phyloP scores from a whole-genome alignment of 78 protist genomes.

The Chrysochromulina tobinii region DNA sequence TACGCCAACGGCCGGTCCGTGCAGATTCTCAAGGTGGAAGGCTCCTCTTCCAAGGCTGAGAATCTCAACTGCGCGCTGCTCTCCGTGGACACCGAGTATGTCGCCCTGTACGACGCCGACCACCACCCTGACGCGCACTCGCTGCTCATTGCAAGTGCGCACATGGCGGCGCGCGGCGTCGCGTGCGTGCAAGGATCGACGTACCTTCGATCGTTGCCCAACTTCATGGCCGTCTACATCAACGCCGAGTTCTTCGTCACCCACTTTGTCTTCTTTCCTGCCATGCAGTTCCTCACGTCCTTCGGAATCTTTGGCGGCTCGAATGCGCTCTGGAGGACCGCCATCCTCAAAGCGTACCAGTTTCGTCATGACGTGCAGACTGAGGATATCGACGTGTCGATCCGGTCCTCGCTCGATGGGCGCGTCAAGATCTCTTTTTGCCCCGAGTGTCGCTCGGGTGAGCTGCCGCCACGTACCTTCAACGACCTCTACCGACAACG shows the following conservation, averaged over 20 bases:
- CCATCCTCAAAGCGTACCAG: background rate
- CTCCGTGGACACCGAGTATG: background rate
- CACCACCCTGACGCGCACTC: constrained; percentile 24
- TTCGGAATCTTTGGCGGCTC: constrained; percentile 11
- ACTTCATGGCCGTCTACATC: background rate
- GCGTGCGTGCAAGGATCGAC: constrained; percentile 22
- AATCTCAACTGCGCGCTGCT: background rate
- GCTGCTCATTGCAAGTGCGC: background rate
- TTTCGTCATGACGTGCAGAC: constrained; percentile 24
- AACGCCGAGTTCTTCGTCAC: constrained; percentile 28
- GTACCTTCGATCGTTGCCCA: background rate
- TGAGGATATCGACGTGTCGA: constrained; percentile 10
- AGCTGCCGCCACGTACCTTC: background rate
- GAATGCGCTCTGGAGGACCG: constrained; percentile 1
- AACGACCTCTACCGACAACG: background rate
- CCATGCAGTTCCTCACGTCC: background rate
- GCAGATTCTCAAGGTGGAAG: background rate
- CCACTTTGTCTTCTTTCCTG: background rate
- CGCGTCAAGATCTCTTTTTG: background rate
- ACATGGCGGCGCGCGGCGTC: background rate
- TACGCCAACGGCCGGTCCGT: no score
- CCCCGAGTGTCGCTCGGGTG: constrained; percentile 28
- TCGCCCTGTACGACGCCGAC: constrained; percentile 31
- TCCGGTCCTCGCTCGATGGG: background rate
- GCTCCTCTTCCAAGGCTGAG: background rate